Percentiles rank a stretch among this genome's conserved stretches.
Conservation (phyloP, 2,329 filamentous ascomycete species). For the Colletotrichum orchidophilum region DNA sequence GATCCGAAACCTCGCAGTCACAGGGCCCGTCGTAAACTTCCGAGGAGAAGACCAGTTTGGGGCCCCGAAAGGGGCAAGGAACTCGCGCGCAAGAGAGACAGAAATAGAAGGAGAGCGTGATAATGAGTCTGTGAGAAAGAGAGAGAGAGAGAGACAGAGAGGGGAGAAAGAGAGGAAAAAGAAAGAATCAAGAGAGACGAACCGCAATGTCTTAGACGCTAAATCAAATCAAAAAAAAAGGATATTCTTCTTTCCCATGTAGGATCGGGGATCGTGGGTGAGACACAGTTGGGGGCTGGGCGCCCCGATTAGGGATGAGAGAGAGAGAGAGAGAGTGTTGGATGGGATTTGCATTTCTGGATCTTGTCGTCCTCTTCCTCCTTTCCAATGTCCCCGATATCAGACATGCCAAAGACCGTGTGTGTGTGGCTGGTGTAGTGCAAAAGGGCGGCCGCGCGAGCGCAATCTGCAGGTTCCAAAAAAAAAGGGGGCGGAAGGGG, state of each 20-base stretch:
- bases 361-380: background rate
- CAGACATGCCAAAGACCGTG: background rate
- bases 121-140: no score
- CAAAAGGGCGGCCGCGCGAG: no score
- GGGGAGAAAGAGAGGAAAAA: background rate
- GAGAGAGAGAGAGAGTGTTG: background rate
- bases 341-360: background rate
- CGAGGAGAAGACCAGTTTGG: background rate
- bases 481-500: background rate
- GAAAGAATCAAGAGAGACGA: background rate
- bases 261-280: background rate
- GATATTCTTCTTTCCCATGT: background rate
- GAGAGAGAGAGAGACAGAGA: no score
- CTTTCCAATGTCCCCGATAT: background rate
- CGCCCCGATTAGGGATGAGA: background rate
- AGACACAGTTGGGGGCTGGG: background rate
- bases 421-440: background rate
- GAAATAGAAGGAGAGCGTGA: no score
- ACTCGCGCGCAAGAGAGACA: background rate
- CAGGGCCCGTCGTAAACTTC: background rate
- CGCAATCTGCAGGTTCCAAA: background rate
- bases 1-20: background rate
- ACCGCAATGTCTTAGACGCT: background rate
- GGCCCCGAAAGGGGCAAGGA: background rate
- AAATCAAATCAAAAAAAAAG: background rate